phyloP scores from a whole-genome alignment of 1,284 basidiomycete species.

The Quambalaria eucalypti region DNA sequence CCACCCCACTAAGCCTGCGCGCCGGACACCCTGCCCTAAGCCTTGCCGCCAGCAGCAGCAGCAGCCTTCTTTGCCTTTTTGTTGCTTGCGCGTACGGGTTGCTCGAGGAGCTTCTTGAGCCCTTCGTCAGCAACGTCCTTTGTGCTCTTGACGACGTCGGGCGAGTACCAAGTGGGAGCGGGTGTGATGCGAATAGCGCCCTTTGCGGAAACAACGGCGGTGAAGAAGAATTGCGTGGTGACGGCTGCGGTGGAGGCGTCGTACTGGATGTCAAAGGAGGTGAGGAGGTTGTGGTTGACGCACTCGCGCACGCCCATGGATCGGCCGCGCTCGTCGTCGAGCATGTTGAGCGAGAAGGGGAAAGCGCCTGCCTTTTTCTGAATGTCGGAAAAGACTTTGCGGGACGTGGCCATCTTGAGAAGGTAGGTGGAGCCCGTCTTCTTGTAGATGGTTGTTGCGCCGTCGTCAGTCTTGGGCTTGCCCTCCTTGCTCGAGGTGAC shows the following conservation, averaged over 20 bases:
- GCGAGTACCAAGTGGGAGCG: conserved; percentile 82
- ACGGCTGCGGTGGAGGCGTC: conserved; percentile 31
- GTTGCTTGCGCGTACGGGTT: conserved; percentile 2
- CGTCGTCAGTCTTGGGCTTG: conserved; percentile 68
- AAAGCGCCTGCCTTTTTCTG: conserved; percentile 95
- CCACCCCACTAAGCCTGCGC: too few relatives aligned
- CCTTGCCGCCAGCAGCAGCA: not conserved
- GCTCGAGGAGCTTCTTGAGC: conserved; percentile 7
- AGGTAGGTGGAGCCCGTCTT: conserved; percentile 78
- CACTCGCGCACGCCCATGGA: conserved; percentile 93
- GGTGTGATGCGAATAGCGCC: conserved; percentile 70
- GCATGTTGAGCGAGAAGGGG: conserved; percentile 87
- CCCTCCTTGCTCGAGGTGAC: conserved; percentile 50
- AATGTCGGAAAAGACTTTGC: conserved; percentile 87
- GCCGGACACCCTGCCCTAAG: too few relatives aligned
- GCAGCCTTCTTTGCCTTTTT: conserved; percentile 8
- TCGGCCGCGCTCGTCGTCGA: conserved; percentile 91
- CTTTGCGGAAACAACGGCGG: conserved; percentile 73
- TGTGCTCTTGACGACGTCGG: conserved; percentile 78
- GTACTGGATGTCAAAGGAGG: conserved; percentile 68
- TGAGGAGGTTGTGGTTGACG: conserved; percentile 79
- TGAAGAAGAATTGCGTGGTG: conserved; percentile 84
- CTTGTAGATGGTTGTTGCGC: conserved; percentile 78
- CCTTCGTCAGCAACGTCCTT: conserved; percentile 31
- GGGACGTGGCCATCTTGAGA: conserved; percentile 93